These are phyloP conservation scores for Infundibulicybe gibba DNA, from an alignment of 768 basidiomycete genomes.

Conservation along the genomic window DNA sequence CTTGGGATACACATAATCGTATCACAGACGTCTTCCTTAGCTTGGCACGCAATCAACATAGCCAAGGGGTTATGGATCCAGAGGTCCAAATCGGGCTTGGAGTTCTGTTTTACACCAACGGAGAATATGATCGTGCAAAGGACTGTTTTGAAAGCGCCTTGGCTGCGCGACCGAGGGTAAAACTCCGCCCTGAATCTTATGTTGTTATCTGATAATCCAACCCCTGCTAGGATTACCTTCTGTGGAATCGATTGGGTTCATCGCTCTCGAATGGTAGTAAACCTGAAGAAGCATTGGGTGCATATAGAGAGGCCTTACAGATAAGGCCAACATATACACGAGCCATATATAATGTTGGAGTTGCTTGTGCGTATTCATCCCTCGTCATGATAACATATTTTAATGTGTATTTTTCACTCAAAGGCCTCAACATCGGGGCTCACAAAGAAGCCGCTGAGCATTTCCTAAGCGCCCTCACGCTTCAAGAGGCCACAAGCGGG, in stretches of 20 bases:
- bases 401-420: conserved; percentile 2
- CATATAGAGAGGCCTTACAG: conserved; percentile 86
- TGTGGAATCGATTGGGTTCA: conserved; percentile 96
- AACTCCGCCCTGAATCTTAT: background rate
- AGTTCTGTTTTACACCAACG: conserved; percentile 86
- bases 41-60: conserved; percentile 82
- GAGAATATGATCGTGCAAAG: conserved; percentile 83
- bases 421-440: conserved; percentile 94
- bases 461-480: conserved; percentile 77
- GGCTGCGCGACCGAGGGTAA: conserved; percentile 63
- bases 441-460: conserved; percentile 96
- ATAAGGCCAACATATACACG: conserved; percentile 94
- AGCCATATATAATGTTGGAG: conserved; percentile 96
- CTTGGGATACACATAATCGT: conserved; percentile 81
- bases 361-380: conserved; percentile 70
- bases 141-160: conserved; percentile 94
- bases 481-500: conserved; percentile 69
- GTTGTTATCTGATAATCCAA: no score
- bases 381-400: no score
- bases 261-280: conserved; percentile 91
- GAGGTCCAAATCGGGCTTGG: conserved; percentile 94
- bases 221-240: conserved; percentile 67
- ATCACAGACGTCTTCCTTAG: conserved; percentile 82
- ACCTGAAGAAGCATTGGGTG: conserved; percentile 90
- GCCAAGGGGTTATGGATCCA: conserved; percentile 68